These are phyloP conservation scores for Chaetomium sp. DNA, from an alignment of 2,329 filamentous ascomycete genomes.

Conservation along the genomic window DNA sequence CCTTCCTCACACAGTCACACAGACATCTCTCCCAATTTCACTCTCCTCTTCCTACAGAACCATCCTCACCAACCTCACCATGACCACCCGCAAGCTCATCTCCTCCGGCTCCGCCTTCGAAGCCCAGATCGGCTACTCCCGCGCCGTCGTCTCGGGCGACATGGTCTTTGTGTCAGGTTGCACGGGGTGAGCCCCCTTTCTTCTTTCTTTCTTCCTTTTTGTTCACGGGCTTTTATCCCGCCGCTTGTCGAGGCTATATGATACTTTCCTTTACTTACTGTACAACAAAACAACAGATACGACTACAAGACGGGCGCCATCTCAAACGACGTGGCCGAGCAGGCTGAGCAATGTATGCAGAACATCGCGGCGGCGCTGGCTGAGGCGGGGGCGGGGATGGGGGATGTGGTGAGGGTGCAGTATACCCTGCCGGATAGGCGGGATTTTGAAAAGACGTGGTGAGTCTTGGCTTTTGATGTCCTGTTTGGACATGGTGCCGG, in stretches of 20 bases:
- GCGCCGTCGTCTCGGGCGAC: conserved; percentile 54
- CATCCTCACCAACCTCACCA: neutral
- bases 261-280: neutral
- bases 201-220: neutral
- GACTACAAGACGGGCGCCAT: conserved; percentile 53
- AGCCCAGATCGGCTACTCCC: conserved; percentile 56
- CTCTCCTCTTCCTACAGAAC: neutral
- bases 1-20: neutral
- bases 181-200: conserved; percentile 48
- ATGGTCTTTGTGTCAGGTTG: conserved; percentile 58
- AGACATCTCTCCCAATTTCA: neutral
- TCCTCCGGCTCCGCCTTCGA: conserved; percentile 56
- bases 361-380: conserved; percentile 52
- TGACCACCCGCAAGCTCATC: conserved; percentile 40
- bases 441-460: conserved; percentile 52
- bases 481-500: neutral
- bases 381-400: conserved; percentile 47
- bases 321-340: conserved; percentile 48
- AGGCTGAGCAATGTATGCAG: conserved; percentile 52
- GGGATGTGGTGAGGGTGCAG: conserved; percentile 54
- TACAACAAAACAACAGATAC: conserved; percentile 43
- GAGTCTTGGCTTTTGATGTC: neutral
- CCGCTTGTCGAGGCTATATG: neutral
- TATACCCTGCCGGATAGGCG: conserved; percentile 54
- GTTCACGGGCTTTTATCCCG: neutral